A percentile compares a stretch with the other conserved stretches of the same genome.
Conservation (phyloP, 2,329 filamentous ascomycete genomes). For the Hirsutella rhossiliensis region DNA sequence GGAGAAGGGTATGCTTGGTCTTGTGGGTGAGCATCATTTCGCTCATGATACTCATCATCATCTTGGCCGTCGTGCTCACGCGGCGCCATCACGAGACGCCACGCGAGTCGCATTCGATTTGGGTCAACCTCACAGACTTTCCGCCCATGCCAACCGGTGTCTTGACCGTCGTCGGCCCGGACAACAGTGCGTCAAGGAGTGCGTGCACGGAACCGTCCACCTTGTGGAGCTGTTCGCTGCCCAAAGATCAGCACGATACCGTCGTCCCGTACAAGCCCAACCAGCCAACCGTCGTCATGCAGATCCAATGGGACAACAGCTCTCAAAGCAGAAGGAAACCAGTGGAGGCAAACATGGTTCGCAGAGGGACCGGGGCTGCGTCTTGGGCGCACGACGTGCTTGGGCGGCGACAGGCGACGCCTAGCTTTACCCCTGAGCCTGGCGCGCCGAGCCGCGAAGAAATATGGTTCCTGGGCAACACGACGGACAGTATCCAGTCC, state of each 20-base stretch:
- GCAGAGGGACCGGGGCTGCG: conserved; percentile 13
- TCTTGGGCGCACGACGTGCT: conserved; percentile 12
- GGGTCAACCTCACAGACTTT: conserved; percentile 78
- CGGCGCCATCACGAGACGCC: conserved; percentile 9
- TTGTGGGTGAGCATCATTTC: conserved; percentile 37
- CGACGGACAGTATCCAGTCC: conserved; percentile 60
- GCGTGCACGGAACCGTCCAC: conserved; percentile 62
- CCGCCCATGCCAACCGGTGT: conserved; percentile 79
- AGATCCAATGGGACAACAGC: conserved; percentile 62
- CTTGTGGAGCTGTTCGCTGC: conserved; percentile 77
- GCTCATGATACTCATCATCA: conserved; percentile 43
- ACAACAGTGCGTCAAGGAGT: conserved; percentile 49
- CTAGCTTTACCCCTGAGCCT: conserved; percentile 37
- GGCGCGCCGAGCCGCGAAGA: conserved; percentile 52
- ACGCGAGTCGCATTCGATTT: conserved; percentile 34
- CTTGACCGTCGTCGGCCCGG: conserved; percentile 63
- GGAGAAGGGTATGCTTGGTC: conserved; percentile 46
- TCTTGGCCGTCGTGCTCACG: conserved; percentile 45
- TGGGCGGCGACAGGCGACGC: conserved; percentile 6
- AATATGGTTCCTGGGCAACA: conserved; percentile 72
- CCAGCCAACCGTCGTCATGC: conserved; percentile 67
- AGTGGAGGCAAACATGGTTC: conserved; percentile 20
- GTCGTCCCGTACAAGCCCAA: conserved; percentile 51
- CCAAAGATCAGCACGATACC: conserved; percentile 60
- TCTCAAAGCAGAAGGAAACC: conserved; percentile 38